These are phyloP conservation scores for Cryptosporidium felis DNA, from an alignment of 169 alveolate genomes.

Conservation along the genomic window DNA sequence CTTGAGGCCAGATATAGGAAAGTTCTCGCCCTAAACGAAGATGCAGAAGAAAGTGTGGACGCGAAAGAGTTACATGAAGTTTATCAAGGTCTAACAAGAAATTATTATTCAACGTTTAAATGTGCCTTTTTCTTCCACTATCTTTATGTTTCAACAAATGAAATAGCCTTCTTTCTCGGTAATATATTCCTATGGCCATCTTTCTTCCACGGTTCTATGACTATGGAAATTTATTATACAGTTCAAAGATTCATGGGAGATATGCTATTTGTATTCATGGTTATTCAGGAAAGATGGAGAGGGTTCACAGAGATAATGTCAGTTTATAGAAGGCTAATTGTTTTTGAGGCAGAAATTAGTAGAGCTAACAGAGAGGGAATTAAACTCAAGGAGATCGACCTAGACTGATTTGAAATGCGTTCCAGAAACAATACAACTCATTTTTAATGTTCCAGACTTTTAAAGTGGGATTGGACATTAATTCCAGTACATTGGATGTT, in stretches of 20 bases:
- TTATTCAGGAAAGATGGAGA: slow-evolving; percentile 68
- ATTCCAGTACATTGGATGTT: too few species aligned
- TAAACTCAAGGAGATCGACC: slow-evolving; percentile 11
- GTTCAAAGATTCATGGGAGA: slow-evolving; percentile 8
- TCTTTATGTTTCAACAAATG: slow-evolving; percentile 17
- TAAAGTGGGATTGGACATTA: too few species aligned
- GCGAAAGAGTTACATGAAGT: not conserved
- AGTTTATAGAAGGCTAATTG: slow-evolving; percentile 25
- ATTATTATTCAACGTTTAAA: slow-evolving; percentile 36
- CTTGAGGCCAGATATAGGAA: slow-evolving; percentile 49
- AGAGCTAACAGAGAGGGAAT: not conserved
- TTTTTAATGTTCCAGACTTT: too few species aligned
- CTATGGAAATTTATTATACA: slow-evolving; percentile 33
- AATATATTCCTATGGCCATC: slow-evolving; percentile 64
- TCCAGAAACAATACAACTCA: too few species aligned
- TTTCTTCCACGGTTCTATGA: slow-evolving; percentile 56
- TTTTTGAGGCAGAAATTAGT: slow-evolving; percentile 10
- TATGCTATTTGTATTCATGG: slow-evolving; percentile 4
- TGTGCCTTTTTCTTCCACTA: slow-evolving; percentile 26
- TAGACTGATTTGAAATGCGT: slow-evolving; percentile 32
- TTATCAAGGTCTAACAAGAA: slow-evolving; percentile 5
- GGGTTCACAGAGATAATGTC: slow-evolving; percentile 65
- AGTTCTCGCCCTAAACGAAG: slow-evolving; percentile 37
- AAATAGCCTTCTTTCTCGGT: slow-evolving; percentile 13
- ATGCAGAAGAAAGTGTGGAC: not conserved